Percentiles rank a stretch among this genome's conserved stretches.
phyloP scores from a whole-genome alignment of 192 early-diverging fungal species.

The Linnemannia exigua region DNA sequence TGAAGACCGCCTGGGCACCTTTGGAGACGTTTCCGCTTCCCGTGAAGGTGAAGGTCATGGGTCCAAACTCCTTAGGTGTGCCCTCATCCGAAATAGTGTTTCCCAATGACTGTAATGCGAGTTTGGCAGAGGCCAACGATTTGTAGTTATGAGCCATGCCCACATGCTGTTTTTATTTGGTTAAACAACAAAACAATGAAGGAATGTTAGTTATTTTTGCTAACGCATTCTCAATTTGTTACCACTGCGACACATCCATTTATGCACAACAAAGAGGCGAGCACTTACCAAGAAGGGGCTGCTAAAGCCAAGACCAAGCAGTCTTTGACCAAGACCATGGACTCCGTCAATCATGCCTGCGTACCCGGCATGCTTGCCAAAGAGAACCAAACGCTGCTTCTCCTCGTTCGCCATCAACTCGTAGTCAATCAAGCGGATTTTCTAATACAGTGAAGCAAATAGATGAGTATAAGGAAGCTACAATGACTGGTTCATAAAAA shows the following conservation, averaged over 20 bases:
- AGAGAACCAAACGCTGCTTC: conserved; percentile 87
- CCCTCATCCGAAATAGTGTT: conserved; percentile 90
- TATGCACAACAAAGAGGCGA: not conserved
- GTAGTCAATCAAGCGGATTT: conserved; percentile 95
- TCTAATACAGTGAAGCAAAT: conserved; percentile 54
- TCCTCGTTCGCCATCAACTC: conserved; percentile 90
- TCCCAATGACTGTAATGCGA: conserved; percentile 74
- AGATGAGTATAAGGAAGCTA: not conserved
- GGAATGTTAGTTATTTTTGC: conserved; percentile 3
- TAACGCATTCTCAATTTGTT: conserved; percentile 36
- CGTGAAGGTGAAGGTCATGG: conserved; percentile 92
- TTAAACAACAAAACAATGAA: not conserved
- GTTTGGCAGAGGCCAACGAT: conserved; percentile 71
- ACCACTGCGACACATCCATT: not conserved
- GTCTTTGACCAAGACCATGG: conserved; percentile 91
- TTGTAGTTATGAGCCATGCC: conserved; percentile 84
- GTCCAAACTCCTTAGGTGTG: conserved; percentile 88
- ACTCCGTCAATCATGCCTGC: conserved; percentile 95
- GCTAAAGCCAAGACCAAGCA: conserved; percentile 93
- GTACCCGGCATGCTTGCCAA: conserved; percentile 95
- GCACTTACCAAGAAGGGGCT: conserved; percentile 89
- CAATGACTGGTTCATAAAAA: not conserved
- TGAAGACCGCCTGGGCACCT: conserved; percentile 93
- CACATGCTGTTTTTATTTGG: conserved; percentile 61
- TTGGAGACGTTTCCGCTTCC: conserved; percentile 93